phyloP scores from a whole-genome alignment of 1,284 basidiomycete genomes.

The Papiliotrema fonsecae region DNA sequence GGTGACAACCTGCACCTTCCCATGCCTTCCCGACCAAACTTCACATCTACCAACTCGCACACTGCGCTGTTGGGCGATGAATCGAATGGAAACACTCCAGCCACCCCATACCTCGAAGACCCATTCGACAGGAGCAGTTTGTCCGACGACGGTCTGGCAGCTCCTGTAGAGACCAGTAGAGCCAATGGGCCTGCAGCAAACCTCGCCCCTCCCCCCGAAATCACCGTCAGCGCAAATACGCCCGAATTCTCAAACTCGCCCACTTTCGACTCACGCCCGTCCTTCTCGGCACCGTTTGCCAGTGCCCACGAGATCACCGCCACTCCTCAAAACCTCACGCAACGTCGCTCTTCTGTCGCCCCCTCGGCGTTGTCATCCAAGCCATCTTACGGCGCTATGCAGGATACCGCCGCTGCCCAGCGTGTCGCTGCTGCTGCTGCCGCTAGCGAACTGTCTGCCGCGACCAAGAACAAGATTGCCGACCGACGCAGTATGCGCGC shows the following conservation, averaged over 20 bases:
- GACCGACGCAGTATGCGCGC: not conserved
- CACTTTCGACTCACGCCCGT: slow-evolving; percentile 3
- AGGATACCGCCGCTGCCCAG: not conserved
- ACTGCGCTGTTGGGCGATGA: slow-evolving; percentile 1
- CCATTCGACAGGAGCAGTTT: slow-evolving; percentile 1
- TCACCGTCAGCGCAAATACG: slow-evolving; percentile 10
- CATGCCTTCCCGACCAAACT: slow-evolving; percentile 2
- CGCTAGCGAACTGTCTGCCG: not conserved
- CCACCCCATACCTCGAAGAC: not conserved
- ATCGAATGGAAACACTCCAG: slow-evolving; percentile 1
- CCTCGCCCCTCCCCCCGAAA: slow-evolving; percentile 4
- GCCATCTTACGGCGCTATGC: not conserved
- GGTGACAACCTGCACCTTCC: not conserved
- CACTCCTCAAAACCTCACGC: not conserved
- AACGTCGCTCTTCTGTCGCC: not conserved
- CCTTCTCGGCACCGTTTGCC: slow-evolving; percentile 1
- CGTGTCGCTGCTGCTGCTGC: not conserved
- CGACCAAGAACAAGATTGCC: slow-evolving; percentile 1
- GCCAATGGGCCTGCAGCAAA: not conserved
- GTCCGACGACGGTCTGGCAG: not conserved
- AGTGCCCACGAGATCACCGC: not conserved
- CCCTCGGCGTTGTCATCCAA: not conserved
- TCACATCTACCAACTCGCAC: not conserved
- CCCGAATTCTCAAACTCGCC: slow-evolving; percentile 5
- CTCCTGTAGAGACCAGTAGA: not conserved